A percentile compares a stretch with the other conserved stretches of the same genome.
Conservation (phyloP, 2,329 filamentous ascomycete genomes). For the Tolypocladium inflatum region DNA sequence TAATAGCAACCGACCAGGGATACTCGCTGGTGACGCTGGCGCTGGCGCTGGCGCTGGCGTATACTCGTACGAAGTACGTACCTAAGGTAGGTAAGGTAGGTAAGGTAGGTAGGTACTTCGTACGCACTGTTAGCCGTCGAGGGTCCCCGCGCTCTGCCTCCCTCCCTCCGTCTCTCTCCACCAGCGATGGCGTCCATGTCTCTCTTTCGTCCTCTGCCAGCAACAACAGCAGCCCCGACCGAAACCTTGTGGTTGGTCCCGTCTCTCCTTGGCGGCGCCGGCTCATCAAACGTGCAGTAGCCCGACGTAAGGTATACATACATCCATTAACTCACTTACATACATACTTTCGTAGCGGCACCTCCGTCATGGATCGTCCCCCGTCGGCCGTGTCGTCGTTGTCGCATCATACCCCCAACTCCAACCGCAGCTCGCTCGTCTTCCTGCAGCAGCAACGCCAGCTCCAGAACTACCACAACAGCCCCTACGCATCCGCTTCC, state of each 20-base stretch:
- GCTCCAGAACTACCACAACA: conserved; percentile 2
- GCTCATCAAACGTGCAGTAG: not conserved
- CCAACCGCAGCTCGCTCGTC: conserved; percentile 5
- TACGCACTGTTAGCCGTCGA: no score
- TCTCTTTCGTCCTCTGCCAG: not conserved
- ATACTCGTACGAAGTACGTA: no score
- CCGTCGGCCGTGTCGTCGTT: conserved; percentile 11
- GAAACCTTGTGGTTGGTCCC: not conserved
- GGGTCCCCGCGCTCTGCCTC: no score
- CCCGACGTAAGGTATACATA: not conserved
- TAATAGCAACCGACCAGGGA: no score
- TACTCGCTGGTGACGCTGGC: no score
- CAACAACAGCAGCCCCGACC: not conserved
- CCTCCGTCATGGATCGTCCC: conserved; percentile 20
- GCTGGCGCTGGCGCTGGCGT: no score
- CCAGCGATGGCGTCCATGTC: no score
- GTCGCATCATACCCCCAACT: conserved; percentile 10
- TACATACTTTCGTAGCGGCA: conserved; percentile 7
- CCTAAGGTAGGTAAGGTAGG: no score
- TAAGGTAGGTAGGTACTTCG: no score
- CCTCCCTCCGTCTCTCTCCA: no score
- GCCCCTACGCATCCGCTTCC: conserved; percentile 4
- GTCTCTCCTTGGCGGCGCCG: not conserved
- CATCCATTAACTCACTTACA: not conserved
- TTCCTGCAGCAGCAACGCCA: conserved; percentile 5